Evolutionary conservation across 371 early-diverging fungal genomes (phyloP), one percentile per base, ranked within the genome.

Genomic region (Mortierella sp.): DNA sequence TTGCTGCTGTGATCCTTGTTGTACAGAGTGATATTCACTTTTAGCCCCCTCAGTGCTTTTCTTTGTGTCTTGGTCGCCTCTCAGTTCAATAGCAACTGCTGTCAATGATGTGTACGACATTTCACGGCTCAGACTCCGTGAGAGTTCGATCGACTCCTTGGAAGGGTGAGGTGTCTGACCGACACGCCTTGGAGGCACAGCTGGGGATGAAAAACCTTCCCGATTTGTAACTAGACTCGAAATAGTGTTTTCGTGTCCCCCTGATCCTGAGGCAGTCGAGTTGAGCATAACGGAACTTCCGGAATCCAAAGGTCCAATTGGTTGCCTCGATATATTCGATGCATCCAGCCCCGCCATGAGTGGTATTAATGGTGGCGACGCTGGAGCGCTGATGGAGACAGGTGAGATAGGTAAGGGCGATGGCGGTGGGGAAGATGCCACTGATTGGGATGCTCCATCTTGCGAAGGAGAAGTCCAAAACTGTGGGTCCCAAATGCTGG

Each of bases 401-500:
- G 32, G 33, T 10, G 41, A 32, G 70, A 45, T 4, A 62, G 24
- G 67, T 13, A 80, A 40, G 4, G 69, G 65, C 0, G 69, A 6
- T 0, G 69, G 52, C 19, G 72, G 72, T 8, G 52, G 33, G 5
- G 72, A 58, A 5, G 72, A 5, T 6, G 38, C 16, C 9, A 69
- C 9, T 10, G 47, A 13, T 24, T 62, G 61, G 32, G 32, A n/a
- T 7, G 33, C 53, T 15, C 52, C 61, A 36, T 64, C 69, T 9
- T 43, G 21, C n/a, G 21, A 13, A 19, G 82, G 82, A 13, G 11
- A 19, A 2, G 59, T 40, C 82, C 82, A 81, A 60, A 81, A 81
- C 40, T 72, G 72, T 9, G 82, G 63, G 38, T 81, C 82, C 82
- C 82, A 81, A 36, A 81, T 81, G 24, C 72, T 72, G 50, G 65